These are phyloP conservation scores for Dipsacomyces acuminosporus DNA, from an alignment of 371 early-diverging fungal species.

Conservation along the genomic window DNA sequence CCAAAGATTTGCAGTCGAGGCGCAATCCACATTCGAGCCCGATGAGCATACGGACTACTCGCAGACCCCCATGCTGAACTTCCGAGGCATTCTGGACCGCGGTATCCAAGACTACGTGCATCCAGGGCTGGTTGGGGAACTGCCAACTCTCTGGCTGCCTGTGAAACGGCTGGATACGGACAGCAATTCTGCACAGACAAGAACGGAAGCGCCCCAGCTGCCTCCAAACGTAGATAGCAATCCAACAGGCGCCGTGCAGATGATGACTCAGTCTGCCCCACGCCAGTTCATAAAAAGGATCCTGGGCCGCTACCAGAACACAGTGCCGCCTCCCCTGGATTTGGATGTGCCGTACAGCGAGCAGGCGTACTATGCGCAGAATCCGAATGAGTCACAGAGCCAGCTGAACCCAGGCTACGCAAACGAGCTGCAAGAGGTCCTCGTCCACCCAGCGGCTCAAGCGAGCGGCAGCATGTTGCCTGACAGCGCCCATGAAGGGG, in stretches of 20 bases:
- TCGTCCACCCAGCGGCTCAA: too few relatives aligned
- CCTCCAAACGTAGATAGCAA: too few relatives aligned
- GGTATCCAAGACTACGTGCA: conserved; percentile 68
- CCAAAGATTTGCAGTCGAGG: conserved; percentile 54
- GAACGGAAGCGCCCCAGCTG: too few relatives aligned
- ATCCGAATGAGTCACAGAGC: neutral
- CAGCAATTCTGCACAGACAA: too few relatives aligned
- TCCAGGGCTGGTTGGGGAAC: conserved; percentile 64
- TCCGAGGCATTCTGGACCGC: conserved; percentile 67
- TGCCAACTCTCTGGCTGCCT: conserved; percentile 77
- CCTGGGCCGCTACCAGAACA: too few relatives aligned
- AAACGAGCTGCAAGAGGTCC: too few relatives aligned
- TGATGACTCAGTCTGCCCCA: neutral
- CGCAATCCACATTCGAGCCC: conserved; percentile 63
- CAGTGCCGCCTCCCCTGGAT: neutral
- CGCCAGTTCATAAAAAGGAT: neutral
- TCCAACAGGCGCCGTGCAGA: too few relatives aligned
- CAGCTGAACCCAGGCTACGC: too few relatives aligned
- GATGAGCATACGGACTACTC: conserved; percentile 57
- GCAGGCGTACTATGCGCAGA: conserved; percentile 2
- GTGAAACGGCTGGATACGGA: conserved; percentile 1
- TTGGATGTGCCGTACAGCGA: neutral
- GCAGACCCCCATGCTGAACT: conserved; percentile 71
- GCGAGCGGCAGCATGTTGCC: too few relatives aligned
- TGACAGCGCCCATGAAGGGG: too few relatives aligned